Base-by-base conservation (phyloP, 164 flowering plant species). In the Buxus sempervirens region DNA sequence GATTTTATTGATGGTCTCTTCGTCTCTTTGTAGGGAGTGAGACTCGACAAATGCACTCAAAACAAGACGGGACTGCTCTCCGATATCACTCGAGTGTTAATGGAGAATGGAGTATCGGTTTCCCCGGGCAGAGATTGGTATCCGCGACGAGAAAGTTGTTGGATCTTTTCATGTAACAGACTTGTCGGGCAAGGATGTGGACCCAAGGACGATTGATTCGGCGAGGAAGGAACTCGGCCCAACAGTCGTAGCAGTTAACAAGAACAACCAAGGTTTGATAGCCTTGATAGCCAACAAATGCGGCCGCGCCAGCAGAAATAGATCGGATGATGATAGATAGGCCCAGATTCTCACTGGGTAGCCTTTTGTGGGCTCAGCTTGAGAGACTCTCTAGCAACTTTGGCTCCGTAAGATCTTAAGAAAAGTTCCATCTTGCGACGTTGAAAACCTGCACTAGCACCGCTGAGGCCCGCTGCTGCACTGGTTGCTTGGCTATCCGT, bases 1-100 rank as follows among this genome's bases (percentile, higher is more conserved):
- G 38, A 32, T 32, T 32, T 7, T 32, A 7, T 32, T 32, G 38
- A 32, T 32, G 5, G 3, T 32, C 38, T 32, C 5, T 3, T 32
- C 38, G 7, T 7, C 38, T 32, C 5, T 41, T n/a, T 72, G 75
- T n/a, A 45, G 51, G 51, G 51, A 45, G 5, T 45, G 51, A 45
- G 51, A 15, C 18, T 45, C 10, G 51, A 45, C 18, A 15, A 5
- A 1, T 45, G 51, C 51, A 45, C 51, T 45, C 5, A 45, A 45
- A 45, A 45, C 51, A 45, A 45, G 14, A 1, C 12, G 51, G 51
- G 51, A 45, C 18, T 45, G 13, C 51, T 45, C 51, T 45, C 51
- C 14, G 13, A 45, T 15, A 45, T 45, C 51, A 45, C 51, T 45
- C 51, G 51, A 15, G 51, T 45, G 13, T 45, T 45, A 6, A 1